A percentile compares a stretch with the other conserved stretches of the same genome.
phyloP scores from a whole-genome alignment of 2,329 filamentous ascomycete species.

The Incumbomyces lentus region DNA sequence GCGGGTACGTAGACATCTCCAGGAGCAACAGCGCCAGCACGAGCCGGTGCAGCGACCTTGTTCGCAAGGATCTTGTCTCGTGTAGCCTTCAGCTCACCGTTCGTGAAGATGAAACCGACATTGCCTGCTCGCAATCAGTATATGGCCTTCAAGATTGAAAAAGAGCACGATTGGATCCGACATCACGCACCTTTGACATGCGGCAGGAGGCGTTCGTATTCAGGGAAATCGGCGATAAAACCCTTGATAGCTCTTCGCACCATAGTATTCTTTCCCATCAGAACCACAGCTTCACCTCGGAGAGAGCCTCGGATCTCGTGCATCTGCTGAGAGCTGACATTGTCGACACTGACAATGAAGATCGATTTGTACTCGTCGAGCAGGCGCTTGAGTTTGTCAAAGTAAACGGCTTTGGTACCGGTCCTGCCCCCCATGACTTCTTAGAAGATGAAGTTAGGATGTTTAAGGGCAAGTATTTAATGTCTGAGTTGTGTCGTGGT shows the following conservation, averaged over 20 bases:
- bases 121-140: slow-evolving; percentile 51
- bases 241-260: slow-evolving; percentile 96
- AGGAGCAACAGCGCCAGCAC: slow-evolving; percentile 94
- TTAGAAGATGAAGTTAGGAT: slow-evolving; percentile 89
- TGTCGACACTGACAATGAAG: slow-evolving; percentile 82
- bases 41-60: slow-evolving; percentile 93
- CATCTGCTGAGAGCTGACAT: slow-evolving; percentile 99
- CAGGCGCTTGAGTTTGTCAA: slow-evolving; percentile 98
- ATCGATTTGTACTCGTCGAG: slow-evolving; percentile 94
- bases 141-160: slow-evolving; percentile 4
- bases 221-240: slow-evolving; percentile 79
- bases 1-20: slow-evolving; percentile 88
- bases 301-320: slow-evolving; percentile 96
- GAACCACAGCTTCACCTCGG: slow-evolving; percentile 81
- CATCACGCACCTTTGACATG: slow-evolving; percentile 61
- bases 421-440: slow-evolving; percentile 99
- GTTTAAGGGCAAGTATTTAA: slow-evolving; percentile 65
- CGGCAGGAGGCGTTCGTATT: slow-evolving; percentile 96
- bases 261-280: slow-evolving; percentile 99
- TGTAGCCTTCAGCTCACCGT: slow-evolving; percentile 79
- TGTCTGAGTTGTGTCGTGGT: slow-evolving; percentile 21
- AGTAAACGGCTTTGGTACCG: slow-evolving; percentile 90
- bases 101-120: slow-evolving; percentile 99
- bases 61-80: slow-evolving; percentile 93
- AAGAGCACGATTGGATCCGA: slow-evolving; percentile 6